Percentiles rank a stretch among this genome's conserved stretches.
These are phyloP conservation scores for Ceratocystis lukuohia DNA, from an alignment of 2,329 filamentous ascomycete genomes.

Conservation along the genomic window DNA sequence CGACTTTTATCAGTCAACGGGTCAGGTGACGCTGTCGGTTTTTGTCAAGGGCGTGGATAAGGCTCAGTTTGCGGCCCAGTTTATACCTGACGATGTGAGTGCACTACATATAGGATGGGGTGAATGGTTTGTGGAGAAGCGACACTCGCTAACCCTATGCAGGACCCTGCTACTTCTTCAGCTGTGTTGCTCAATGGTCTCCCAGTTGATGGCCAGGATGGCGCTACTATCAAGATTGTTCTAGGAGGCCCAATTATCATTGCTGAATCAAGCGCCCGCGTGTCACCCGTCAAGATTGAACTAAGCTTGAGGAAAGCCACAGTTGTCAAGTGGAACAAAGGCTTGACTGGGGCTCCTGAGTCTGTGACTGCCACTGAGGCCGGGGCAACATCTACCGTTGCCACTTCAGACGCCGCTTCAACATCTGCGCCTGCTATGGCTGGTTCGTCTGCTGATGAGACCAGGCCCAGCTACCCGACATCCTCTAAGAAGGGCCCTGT, in stretches of 20 bases:
- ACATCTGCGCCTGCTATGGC: slow-evolving; percentile 10
- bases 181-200: slow-evolving; percentile 8
- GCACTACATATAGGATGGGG: slow-evolving; percentile 13
- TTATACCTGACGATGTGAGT: slow-evolving; percentile 19
- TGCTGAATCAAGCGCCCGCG: slow-evolving; percentile 43
- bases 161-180: slow-evolving; percentile 7
- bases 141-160: background rate
- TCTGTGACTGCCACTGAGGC: background rate
- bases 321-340: slow-evolving; percentile 52
- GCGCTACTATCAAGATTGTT: slow-evolving; percentile 7
- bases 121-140: background rate
- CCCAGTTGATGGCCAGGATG: slow-evolving; percentile 12
- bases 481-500: slow-evolving; percentile 74
- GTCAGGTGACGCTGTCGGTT: slow-evolving; percentile 29
- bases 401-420: slow-evolving; percentile 3
- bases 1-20: slow-evolving; percentile 21
- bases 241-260: slow-evolving; percentile 12
- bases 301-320: slow-evolving; percentile 55
- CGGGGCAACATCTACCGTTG: slow-evolving; percentile 25
- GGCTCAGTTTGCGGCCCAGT: slow-evolving; percentile 29
- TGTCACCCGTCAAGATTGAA: slow-evolving; percentile 71
- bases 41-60: slow-evolving; percentile 33
- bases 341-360: slow-evolving; percentile 1
- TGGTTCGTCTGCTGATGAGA: slow-evolving; percentile 2
- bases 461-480: slow-evolving; percentile 59